A percentile compares a stretch with the other conserved stretches of the same genome.
Evolutionary conservation across 768 basidiomycete genomes (phyloP).

Genomic region (Saitozyma sp.): DNA sequence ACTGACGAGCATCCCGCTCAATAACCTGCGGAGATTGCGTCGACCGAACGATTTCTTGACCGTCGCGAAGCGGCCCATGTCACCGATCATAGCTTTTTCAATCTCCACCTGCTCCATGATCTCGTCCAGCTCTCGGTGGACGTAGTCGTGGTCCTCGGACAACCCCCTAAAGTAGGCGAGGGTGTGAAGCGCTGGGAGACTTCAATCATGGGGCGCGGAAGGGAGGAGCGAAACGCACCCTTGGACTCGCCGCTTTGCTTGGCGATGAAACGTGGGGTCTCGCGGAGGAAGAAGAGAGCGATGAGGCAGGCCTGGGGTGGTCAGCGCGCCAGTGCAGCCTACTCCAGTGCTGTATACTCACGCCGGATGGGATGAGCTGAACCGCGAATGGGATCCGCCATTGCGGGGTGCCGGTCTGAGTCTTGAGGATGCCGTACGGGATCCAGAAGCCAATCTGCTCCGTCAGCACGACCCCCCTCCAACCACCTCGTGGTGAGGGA

Average conservation of each 20-base stretch:
- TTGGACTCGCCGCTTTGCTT: slow-evolving; percentile 22
- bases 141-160: slow-evolving; percentile 38
- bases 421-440: slow-evolving; percentile 13
- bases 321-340: background rate
- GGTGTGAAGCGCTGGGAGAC: slow-evolving; percentile 31
- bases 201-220: too few relatives aligned
- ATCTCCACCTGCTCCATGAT: slow-evolving; percentile 11
- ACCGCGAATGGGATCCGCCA: slow-evolving; percentile 44
- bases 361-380: slow-evolving; percentile 61
- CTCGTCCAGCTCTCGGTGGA: slow-evolving; percentile 24
- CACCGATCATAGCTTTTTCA: background rate
- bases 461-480: slow-evolving; percentile 9
- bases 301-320: slow-evolving; percentile 51
- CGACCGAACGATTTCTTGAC: slow-evolving; percentile 5
- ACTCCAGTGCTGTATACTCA: background rate
- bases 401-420: slow-evolving; percentile 6
- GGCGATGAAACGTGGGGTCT: slow-evolving; percentile 40
- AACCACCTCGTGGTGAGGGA: slow-evolving; percentile 1
- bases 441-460: slow-evolving; percentile 37
- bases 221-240: background rate
- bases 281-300: slow-evolving; percentile 46
- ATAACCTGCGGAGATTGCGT: slow-evolving; percentile 27
- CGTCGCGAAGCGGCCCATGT: slow-evolving; percentile 5
- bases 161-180: slow-evolving; percentile 46
- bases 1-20: slow-evolving; percentile 25